These are phyloP conservation scores for Pyrenula aspistea DNA, from an alignment of 495 filamentous ascomycete species.

Conservation along the genomic window DNA sequence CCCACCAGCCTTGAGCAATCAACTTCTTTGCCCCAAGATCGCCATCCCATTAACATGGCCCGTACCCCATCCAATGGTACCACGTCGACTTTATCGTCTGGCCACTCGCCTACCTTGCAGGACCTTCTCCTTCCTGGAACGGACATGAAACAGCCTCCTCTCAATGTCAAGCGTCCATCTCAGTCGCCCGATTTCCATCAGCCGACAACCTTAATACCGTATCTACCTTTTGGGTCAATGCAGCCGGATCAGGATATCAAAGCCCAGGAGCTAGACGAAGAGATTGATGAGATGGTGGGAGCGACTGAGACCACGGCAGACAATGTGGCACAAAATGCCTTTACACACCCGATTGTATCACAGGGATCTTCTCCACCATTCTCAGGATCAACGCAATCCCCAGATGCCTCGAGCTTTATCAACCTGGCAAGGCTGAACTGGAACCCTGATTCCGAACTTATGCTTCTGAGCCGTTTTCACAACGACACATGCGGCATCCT, in stretches of 20 bases:
- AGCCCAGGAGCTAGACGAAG: slow-evolving; percentile 31
- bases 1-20: neutral
- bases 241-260: neutral
- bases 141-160: slow-evolving; percentile 23
- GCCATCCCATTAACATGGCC: no score
- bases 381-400: neutral
- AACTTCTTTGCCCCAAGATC: neutral
- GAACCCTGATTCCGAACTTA: slow-evolving; percentile 42
- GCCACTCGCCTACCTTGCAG: slow-evolving; percentile 23
- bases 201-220: slow-evolving; percentile 7
- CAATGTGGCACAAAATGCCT: neutral
- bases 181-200: slow-evolving; percentile 4
- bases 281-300: slow-evolving; percentile 50
- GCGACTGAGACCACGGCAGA: slow-evolving; percentile 20
- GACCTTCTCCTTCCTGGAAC: slow-evolving; percentile 31
- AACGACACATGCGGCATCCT: slow-evolving; percentile 64
- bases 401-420: slow-evolving; percentile 1
- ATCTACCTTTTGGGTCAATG: neutral
- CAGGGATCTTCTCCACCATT: neutral
- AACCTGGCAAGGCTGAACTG: slow-evolving; percentile 27
- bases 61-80: no score
- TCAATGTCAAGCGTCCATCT: slow-evolving; percentile 13
- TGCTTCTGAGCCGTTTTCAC: slow-evolving; percentile 57
- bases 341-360: neutral
- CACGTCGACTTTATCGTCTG: slow-evolving; percentile 22